These are phyloP conservation scores for Diplotaxis tenuifolia DNA, from an alignment of 345 rosid species.

Conservation along the genomic window DNA sequence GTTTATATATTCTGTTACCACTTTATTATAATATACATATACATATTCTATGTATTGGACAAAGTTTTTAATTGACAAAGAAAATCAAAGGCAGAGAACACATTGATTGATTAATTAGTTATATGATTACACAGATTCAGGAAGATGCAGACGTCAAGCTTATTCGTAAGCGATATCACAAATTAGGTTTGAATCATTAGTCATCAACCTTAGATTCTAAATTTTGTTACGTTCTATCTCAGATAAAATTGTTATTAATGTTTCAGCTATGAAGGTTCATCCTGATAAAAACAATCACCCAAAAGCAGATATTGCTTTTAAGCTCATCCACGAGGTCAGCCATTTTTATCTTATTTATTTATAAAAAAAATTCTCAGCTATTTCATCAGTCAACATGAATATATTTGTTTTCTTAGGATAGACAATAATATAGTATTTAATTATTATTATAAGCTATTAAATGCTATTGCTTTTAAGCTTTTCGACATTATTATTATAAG, in stretches of 20 bases:
- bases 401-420: neutral
- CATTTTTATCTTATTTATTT: neutral
- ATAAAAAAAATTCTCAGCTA: neutral
- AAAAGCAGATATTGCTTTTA: conserved; percentile 83
- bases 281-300: conserved; percentile 93
- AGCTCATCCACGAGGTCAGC: conserved; percentile 84
- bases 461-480: too few species aligned
- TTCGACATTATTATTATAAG: neutral
- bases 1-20: neutral
- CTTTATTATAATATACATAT: neutral
- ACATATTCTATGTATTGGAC: neutral
- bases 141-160: conserved; percentile 61
- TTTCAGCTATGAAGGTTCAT: conserved; percentile 83
- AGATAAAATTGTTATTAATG: neutral
- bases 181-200: conserved; percentile 47
- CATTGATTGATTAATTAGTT: neutral
- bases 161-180: conserved; percentile 65
- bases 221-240: neutral
- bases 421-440: neutral
- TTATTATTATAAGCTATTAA: too few species aligned
- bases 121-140: conserved; percentile 49
- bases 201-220: neutral
- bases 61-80: too few species aligned
- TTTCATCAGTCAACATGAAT: conserved; percentile 3
- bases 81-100: too few species aligned